Evolutionary conservation across 192 early-diverging fungal species (phyloP).

Genomic region (Coemansia sp.): DNA sequence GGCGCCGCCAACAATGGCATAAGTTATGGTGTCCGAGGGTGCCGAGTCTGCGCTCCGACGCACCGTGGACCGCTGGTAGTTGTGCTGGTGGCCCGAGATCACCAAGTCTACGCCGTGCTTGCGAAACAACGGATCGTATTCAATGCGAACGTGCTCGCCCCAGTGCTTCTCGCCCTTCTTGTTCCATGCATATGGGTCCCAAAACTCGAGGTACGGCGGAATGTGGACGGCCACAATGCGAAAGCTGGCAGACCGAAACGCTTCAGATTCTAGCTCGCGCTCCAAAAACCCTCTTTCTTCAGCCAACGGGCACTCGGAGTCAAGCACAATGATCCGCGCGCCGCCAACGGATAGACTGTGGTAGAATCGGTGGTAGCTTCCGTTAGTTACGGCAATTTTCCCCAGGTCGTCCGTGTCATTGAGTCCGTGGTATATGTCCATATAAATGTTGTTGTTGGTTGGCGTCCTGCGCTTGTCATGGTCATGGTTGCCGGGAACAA

Average conservation of each 20-base stretch:
- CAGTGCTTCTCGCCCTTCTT: conserved; percentile 64
- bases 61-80: conserved; percentile 61
- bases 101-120: conserved; percentile 65
- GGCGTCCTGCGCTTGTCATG: conserved; percentile 53
- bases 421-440: conserved; percentile 47
- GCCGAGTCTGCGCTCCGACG: conserved; percentile 7
- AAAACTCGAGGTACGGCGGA: conserved; percentile 72
- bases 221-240: conserved; percentile 67
- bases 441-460: conserved; percentile 51
- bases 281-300: conserved; percentile 63
- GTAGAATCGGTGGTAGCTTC: conserved; percentile 36
- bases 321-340: conserved; percentile 64
- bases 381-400: conserved; percentile 9
- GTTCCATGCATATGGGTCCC: conserved; percentile 67
- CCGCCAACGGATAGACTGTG: conserved; percentile 52
- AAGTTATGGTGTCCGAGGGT: conserved; percentile 53
- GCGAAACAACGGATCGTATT: conserved; percentile 65
- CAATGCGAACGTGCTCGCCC: conserved; percentile 62
- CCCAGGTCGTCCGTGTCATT: conserved; percentile 11
- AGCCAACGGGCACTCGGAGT: conserved; percentile 59
- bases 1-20: conserved; percentile 70
- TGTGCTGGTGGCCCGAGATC: conserved; percentile 76
- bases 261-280: conserved; percentile 55
- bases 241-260: conserved; percentile 55
- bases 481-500: conserved; percentile 75